phyloP scores from a whole-genome alignment of 106 monocot species.

The Apostasia shenzhenica region DNA sequence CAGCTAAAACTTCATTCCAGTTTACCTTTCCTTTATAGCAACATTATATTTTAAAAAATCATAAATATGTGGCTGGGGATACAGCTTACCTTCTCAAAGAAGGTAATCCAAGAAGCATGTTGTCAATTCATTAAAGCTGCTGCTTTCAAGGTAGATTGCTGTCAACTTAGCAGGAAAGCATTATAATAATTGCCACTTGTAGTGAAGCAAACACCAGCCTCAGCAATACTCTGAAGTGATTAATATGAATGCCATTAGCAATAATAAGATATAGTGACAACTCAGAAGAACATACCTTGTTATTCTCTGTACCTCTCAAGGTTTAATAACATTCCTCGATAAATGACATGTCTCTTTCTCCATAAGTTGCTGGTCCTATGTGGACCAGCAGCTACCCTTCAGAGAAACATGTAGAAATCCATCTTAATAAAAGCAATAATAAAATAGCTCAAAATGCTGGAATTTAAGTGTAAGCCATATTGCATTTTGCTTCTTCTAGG shows the following conservation, averaged over 20 bases:
- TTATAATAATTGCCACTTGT: background rate
- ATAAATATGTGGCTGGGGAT: slow-evolving; percentile 2
- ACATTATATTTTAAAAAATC: background rate
- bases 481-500: too few species aligned
- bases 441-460: too few species aligned
- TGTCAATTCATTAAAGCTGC: slow-evolving; percentile 6
- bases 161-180: slow-evolving; percentile 4
- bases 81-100: background rate
- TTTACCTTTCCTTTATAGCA: background rate
- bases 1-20: too few species aligned
- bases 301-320: slow-evolving; percentile 5
- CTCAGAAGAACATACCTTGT: background rate
- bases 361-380: too few species aligned
- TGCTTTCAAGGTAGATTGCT: background rate
- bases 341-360: background rate
- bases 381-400: too few species aligned
- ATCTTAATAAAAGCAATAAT: too few species aligned
- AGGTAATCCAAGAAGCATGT: slow-evolving; percentile 1
- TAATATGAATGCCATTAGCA: background rate
- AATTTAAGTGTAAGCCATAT: too few species aligned
- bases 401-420: background rate
- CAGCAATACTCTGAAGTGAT: too few species aligned
- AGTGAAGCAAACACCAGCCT: background rate
- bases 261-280: background rate
- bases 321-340: background rate